Base-by-base conservation (phyloP, 148 eudicot species). In the Linanthus parryae region DNA sequence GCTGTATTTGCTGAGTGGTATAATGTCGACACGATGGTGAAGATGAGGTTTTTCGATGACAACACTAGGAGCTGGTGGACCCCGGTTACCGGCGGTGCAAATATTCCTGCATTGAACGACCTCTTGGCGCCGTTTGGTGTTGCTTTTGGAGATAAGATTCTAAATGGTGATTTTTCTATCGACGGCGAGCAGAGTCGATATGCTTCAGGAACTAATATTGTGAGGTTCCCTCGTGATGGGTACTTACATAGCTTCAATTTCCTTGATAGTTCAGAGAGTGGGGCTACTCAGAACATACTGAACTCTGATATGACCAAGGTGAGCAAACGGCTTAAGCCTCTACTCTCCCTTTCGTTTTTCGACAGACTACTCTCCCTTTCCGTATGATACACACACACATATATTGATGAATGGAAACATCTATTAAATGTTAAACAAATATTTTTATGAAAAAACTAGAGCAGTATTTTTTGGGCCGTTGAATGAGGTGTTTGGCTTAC, bases 51-150 rank as follows among this genome's bases (percentile, higher is more conserved):
- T 70, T 92, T 92, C 69, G 99, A 92, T 61, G 99, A 88, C 63
- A 92, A 88, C 70, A 92, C 99, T 4, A 65, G 99, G 65, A 92
- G 99, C 74, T 87, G 94, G 96, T 92, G 99, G 99, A 92, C 91
- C 54, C 96, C 99, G 3, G 82, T 92, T 37, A 84, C 99, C 58
- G 99, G 96, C 19, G 99, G 99, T 50, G 79, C 96, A 6, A 92
- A 92, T 72, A 60, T 92, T 48, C 99, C 99, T 28, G 99, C 99
- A 54, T 58, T 92, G 40, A 92, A 92, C 74, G 96, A 84, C 69
- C 96, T 92, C 49, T 78, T 92, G 83, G 85, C 90, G 25, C 91
- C 94, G 45, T 88, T 79, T 72, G 96, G 94, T 41, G 82, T 92
- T 57, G 96, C 94, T 34, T 92, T 92, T 66, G 99, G 99, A 25